Percentiles rank a stretch among this genome's conserved stretches.
phyloP scores from a whole-genome alignment of 1,139 yeast genomes.

The Nakaseomyces kungkrabaensis region DNA sequence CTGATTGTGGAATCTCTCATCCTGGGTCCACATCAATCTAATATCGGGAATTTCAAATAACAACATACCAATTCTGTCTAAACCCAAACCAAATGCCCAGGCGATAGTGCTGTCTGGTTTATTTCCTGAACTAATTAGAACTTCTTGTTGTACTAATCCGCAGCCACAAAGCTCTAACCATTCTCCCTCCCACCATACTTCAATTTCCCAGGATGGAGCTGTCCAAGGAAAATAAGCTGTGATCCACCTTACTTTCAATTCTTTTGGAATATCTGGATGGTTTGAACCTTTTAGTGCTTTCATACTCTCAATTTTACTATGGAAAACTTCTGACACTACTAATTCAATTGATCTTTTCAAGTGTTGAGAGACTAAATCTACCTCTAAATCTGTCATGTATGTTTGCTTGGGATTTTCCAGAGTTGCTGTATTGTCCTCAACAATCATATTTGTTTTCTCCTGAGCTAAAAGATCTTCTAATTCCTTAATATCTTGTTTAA shows the following conservation, averaged over 20 bases:
- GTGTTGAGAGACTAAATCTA: slow-evolving; percentile 61
- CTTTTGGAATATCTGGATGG: slow-evolving; percentile 35
- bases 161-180: slow-evolving; percentile 98
- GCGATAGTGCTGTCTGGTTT: slow-evolving; percentile 51
- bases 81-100: slow-evolving; percentile 97
- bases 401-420: slow-evolving; percentile 68
- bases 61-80: slow-evolving; percentile 93
- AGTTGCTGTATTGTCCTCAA: slow-evolving; percentile 57
- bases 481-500: slow-evolving; percentile 29
- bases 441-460: slow-evolving; percentile 43
- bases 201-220: slow-evolving; percentile 96
- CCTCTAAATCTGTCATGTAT: slow-evolving; percentile 61
- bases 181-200: slow-evolving; percentile 98
- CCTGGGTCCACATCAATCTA: slow-evolving; percentile 83
- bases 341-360: slow-evolving; percentile 78
- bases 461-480: slow-evolving; percentile 36
- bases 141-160: slow-evolving; percentile 79
- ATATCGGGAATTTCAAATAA: slow-evolving; percentile 93
- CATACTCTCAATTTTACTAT: slow-evolving; percentile 53
- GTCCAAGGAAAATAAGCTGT: slow-evolving; percentile 98
- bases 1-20: slow-evolving; percentile 67
- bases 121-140: slow-evolving; percentile 63
- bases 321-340: slow-evolving; percentile 74
- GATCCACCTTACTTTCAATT: slow-evolving; percentile 86
- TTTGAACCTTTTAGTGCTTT: slow-evolving; percentile 46